A percentile compares a stretch with the other conserved stretches of the same genome.
Conservation (phyloP, 2,329 filamentous ascomycete genomes). For the Hypoxylon sp. region DNA sequence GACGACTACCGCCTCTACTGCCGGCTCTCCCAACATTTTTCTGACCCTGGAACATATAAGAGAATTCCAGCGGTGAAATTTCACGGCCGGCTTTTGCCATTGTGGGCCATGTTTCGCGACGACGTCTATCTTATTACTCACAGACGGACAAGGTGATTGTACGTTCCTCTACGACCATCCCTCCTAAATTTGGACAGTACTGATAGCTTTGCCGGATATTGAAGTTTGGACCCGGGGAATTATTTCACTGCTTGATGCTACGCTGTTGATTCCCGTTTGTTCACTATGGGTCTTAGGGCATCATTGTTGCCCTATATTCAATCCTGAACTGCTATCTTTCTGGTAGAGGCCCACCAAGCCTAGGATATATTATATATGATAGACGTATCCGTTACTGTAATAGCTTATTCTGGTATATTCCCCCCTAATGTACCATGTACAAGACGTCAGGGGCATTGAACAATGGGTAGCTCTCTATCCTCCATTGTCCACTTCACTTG, state of each 20-base stretch:
- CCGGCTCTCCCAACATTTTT: conserved; percentile 4
- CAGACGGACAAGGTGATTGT: conserved; percentile 10
- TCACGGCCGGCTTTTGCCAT: conserved; percentile 1
- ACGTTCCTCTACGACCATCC: background rate
- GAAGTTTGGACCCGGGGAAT: conserved; percentile 15
- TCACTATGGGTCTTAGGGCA: conserved; percentile 5
- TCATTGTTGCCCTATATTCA: conserved; percentile 3
- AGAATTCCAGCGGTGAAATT: conserved; percentile 4
- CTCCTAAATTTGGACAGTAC: conserved; percentile 1
- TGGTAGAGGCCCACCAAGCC: conserved; percentile 9
- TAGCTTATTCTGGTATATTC: conserved; percentile 1
- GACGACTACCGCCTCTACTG: background rate
- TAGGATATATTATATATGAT: conserved; percentile 8
- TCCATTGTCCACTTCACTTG: conserved; percentile 17
- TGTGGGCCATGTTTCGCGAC: conserved; percentile 29
- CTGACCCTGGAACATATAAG: background rate
- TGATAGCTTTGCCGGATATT: conserved; percentile 4
- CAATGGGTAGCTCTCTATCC: background rate
- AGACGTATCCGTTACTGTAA: conserved; percentile 5
- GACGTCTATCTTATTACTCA: conserved; percentile 19
- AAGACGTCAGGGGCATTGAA: background rate
- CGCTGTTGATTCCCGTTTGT: conserved; percentile 3
- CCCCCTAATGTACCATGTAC: background rate
- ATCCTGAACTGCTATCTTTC: conserved; percentile 3
- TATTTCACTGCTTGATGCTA: conserved; percentile 13